Base-by-base conservation (phyloP, 139 green algal genomes). In the Astrephomene gubernaculifera region DNA sequence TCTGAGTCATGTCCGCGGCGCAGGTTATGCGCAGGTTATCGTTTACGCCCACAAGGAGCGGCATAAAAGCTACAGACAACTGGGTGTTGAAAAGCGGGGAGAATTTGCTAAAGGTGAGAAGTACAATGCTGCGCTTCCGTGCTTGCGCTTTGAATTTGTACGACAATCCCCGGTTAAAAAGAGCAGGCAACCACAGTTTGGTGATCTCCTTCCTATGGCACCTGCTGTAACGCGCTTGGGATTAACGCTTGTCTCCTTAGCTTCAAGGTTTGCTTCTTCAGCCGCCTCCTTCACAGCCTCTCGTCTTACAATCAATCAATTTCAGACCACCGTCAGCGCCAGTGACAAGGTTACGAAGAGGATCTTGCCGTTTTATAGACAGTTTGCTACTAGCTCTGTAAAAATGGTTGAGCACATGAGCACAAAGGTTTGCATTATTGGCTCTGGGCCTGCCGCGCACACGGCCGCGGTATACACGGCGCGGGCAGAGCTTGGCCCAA, bases 371-470 rank as follows among this genome's bases (percentile, higher is more conserved):
- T 22, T 5, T 7, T 21, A 24, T 36, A 75, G 68, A 21, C 38
- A 75, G 22, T 75, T 75, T 57, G 4, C 33, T 49, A 33, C 2
- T 7, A 49, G 33, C 35, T 52, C 19, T 45, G 10, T 39, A 54
- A 75, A 75, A 75, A 83, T 83, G 76, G 65, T 85, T 12, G 67
- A 89, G 79, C 35, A 83, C 38, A 41, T 94, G 21, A 82, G 64
- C 3, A 94, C 93, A 0, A 93, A 95, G 35, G 89, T 97, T 0
- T 95, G 89, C 87, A 98, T 98, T 89, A 93, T 98, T 21, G 95
- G 95, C 36, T 93, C 78, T 8, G 96, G 96, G 19, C 96, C 95
- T 54, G 96, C 96, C 21, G 96, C 95, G 0, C 96, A 98, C 85
- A 98, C 96, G 4, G 96, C 96, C 24, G 95, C 93, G 33, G 89